Base-by-base conservation (phyloP, 2,329 filamentous ascomycete species). In the Xylaria arbuscula region DNA sequence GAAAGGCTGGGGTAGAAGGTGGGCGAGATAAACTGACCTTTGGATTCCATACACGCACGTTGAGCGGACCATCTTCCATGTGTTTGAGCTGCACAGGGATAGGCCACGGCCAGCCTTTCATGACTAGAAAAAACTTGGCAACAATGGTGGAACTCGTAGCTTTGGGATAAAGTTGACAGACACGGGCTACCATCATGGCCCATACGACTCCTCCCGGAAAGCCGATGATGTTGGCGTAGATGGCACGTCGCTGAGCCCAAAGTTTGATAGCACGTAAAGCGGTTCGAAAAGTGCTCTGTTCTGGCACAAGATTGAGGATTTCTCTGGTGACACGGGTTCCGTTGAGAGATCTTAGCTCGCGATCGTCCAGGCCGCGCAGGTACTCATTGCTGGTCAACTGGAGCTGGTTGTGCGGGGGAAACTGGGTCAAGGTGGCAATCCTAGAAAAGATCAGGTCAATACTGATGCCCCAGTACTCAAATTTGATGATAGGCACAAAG, bases 161-260 rank as follows among this genome's bases (percentile, higher is more conserved):
- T 78, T 93, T 94, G 15, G 96, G 96, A 76, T 98, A 99, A 17
- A 99, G 87, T 80, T 99, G 96, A 80, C 96, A 98, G 50, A 98
- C 93, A 71, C 96, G 89, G 60, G 96, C 96, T 34, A 98, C 94
- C 76, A 99, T 87, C 92, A 99, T 98, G 13, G 95, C 96, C 93
- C 95, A 99, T 5, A 96, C 96, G 48, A 99, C 94, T 81, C 96
- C 96, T 74, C 96, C 96, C 1, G 96, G 96, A 74, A 96, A 99
- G 32, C 96, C 96, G 80, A 97, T 94, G 71, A 98, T 94, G 76
- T 98, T 98, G 72, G 93, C 93, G 78, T 98, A 98, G 56, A 98
- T 93, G 28, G 93, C 96, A 69, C 95, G 92, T 60, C 91, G 89
- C 77, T 97, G 93, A 10, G 96, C 94, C 96, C 96, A 99, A 8